Evolutionary conservation across 306 rosid genomes (phyloP), one percentile per base, ranked within the genome.

Genomic region (Ziziphus jujuba): DNA sequence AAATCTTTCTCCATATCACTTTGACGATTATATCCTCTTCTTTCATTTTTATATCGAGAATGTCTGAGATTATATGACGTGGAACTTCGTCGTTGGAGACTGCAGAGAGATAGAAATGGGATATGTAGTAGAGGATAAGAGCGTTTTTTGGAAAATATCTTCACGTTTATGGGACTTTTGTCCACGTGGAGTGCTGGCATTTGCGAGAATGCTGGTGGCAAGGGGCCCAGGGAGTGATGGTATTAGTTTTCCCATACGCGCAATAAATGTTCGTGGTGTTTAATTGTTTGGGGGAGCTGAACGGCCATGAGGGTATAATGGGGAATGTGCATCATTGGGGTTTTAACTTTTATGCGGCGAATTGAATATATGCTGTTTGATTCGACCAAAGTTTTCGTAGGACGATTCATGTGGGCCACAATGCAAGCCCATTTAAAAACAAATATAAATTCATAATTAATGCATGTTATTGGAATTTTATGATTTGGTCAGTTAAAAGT

Each of bases 221-320:
- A 4, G 47, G 43, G 24, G 64, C 21, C 47, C 35, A 19, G 17
- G 48, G 25, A 33, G 5, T 21, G 51, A 9, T 16, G 33, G 33
- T 22, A 22, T 45, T 25, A 23, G 17, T 44, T 43, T 43, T 25
- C 5, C 0, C 0, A 2, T 16, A 34, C 67, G 65, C 62, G 69
- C 56, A 60, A 9, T 69, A 2, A 72, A 72, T 68, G 84, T 64
- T 69, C 52, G 73, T 70, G 70, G 60, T 44, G 14, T 55, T 34
- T 0, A 34, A 8, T 28, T 5, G 61, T 50, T 1, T n/a, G n/a
- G 19, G 3, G 49, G 16, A 65, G 57, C 57, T 14, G 1, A 47
- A 70, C 36, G 59, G 59, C 34, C 13, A 5, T 9, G 24, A 64
- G 72, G 76, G 68, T 50, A 50, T 34, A 70, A 64, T 63, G 21